A percentile compares a stretch with the other conserved stretches of the same genome.
Conservation (phyloP, 768 basidiomycete species). For the Hypholoma fasciculare region DNA sequence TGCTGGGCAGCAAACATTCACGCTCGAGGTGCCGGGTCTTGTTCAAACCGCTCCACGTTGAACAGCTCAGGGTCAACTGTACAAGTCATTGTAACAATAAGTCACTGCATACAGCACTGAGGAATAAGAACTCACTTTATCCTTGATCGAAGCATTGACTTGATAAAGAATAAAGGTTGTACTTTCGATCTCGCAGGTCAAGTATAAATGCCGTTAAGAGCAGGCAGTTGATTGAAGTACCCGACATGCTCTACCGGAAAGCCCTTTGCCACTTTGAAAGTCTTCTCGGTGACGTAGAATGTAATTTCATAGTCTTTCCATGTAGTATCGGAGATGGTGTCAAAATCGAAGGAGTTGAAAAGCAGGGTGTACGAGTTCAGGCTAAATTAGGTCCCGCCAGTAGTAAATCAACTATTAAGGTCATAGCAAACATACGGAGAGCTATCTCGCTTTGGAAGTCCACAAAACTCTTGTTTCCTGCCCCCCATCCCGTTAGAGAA, state of each 20-base stretch:
- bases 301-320: conserved; percentile 3
- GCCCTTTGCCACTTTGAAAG: conserved; percentile 7
- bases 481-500: too few relatives aligned
- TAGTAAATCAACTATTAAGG: too few relatives aligned
- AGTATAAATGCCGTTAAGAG: conserved; percentile 15
- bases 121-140: conserved; percentile 13
- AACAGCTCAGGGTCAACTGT: background rate
- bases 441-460: too few relatives aligned
- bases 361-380: background rate
- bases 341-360: background rate
- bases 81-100: background rate
- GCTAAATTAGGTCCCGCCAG: too few relatives aligned
- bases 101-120: too few relatives aligned
- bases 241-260: conserved; percentile 15
- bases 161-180: conserved; percentile 6
- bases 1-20: background rate
- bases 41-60: background rate
- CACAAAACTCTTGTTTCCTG: too few relatives aligned
- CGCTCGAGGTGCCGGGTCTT: background rate
- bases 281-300: background rate
- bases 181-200: conserved; percentile 15
- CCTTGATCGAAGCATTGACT: conserved; percentile 19
- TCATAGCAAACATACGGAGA: too few relatives aligned
- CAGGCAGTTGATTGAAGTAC: conserved; percentile 6
- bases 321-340: background rate